These are phyloP conservation scores for Anthoceros angustus DNA, from an alignment of 225 moss, liverwort and hornwort genomes.

Conservation along the genomic window DNA sequence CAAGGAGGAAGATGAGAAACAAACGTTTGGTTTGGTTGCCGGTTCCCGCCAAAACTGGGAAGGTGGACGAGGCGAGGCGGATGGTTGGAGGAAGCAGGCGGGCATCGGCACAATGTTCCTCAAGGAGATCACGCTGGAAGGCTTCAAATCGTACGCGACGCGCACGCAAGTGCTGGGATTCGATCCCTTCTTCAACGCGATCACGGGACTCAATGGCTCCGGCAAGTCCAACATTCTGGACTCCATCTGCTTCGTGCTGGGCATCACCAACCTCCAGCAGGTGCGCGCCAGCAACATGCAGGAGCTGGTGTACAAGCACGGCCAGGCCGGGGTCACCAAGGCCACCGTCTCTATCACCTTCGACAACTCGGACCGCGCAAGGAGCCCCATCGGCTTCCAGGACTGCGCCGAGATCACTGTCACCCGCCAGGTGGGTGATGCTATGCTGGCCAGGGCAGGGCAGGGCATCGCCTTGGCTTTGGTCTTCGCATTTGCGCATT, in stretches of 20 bases:
- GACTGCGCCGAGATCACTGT: conserved; percentile 79
- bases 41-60: too few species aligned
- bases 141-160: conserved; percentile 92
- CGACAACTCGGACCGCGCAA: conserved; percentile 54
- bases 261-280: conserved; percentile 94
- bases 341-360: conserved; percentile 88
- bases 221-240: conserved; percentile 97
- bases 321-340: conserved; percentile 82
- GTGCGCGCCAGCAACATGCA: conserved; percentile 81
- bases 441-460: conserved; percentile 2
- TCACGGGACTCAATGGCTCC: conserved; percentile 92
- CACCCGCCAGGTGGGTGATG: conserved; percentile 57
- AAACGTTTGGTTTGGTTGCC: too few species aligned
- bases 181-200: conserved; percentile 88
- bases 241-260: conserved; percentile 96
- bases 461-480: too few species aligned
- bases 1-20: too few species aligned
- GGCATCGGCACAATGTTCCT: conserved; percentile 41
- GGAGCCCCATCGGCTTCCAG: conserved; percentile 77
- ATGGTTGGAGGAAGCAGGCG: not conserved
- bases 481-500: not conserved
- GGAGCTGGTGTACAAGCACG: conserved; percentile 97
- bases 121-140: conserved; percentile 90
- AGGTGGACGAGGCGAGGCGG: too few species aligned
- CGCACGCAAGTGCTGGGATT: conserved; percentile 81